phyloP scores from a whole-genome alignment of 148 eudicot genomes.

The Gaultheria prostrata region DNA sequence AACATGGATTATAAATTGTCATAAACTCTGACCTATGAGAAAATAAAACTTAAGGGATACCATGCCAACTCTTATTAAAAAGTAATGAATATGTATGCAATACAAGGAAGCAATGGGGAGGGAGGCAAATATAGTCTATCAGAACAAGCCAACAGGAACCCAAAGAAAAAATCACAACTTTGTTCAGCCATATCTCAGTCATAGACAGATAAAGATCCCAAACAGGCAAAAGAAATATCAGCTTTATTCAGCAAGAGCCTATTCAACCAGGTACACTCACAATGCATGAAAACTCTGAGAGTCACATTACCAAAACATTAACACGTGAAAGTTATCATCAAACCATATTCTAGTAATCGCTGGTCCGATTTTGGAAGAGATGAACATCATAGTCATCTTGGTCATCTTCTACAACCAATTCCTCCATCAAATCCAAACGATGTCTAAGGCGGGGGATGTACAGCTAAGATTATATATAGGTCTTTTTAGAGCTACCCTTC shows the following conservation, averaged over 20 bases:
- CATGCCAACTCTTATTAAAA: neutral
- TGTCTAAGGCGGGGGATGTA: neutral
- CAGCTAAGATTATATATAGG: neutral
- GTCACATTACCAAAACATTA: neutral
- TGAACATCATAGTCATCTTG: neutral
- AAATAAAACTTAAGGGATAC: neutral
- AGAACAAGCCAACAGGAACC: neutral
- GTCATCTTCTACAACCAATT: slow-evolving; percentile 3
- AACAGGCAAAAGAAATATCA: neutral
- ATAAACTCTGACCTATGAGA: neutral
- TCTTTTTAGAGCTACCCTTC: neutral
- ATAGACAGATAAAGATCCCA: slow-evolving; percentile 1
- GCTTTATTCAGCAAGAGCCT: neutral
- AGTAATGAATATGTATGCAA: neutral
- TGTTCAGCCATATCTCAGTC: neutral
- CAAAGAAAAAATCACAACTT: neutral
- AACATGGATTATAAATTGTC: neutral
- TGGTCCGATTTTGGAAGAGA: slow-evolving; percentile 9
- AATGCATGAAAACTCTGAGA: neutral
- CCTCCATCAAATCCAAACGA: neutral
- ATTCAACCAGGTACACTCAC: neutral
- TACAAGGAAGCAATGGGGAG: neutral
- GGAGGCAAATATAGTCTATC: neutral
- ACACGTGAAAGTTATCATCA: slow-evolving; percentile 1
- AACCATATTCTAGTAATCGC: slow-evolving; percentile 11